Percentiles rank a stretch among this genome's conserved stretches.
Conservation (phyloP, 441 rosid species). For the Arabidopsis lyrata region DNA sequence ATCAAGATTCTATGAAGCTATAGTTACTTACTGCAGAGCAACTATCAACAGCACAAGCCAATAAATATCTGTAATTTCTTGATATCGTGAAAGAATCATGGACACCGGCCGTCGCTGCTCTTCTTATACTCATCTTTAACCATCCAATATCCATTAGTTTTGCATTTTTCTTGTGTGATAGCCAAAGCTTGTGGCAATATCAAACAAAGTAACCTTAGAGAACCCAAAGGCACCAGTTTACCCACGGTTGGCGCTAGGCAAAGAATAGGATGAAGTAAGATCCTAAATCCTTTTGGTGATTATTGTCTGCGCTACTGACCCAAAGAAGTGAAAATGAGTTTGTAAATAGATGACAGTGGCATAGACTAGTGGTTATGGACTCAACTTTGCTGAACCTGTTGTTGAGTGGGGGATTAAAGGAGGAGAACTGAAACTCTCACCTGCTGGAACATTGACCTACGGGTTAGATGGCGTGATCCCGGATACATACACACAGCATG, state of each 20-base stretch:
- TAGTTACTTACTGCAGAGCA: conserved; percentile 50
- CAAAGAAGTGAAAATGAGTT: conserved; percentile 16
- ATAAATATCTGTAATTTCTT: conserved; percentile 68
- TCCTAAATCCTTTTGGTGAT: not conserved
- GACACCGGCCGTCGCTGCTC: conserved; percentile 79
- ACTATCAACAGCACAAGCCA: conserved; percentile 72
- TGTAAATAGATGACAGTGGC: conserved; percentile 79
- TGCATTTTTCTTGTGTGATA: conserved; percentile 29
- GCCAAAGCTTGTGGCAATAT: conserved; percentile 84
- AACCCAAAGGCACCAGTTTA: conserved; percentile 86
- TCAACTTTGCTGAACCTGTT: conserved; percentile 69
- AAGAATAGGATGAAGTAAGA: conserved; percentile 86
- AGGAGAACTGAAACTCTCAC: conserved; percentile 53
- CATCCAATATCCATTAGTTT: not conserved
- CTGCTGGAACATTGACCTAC: conserved; percentile 83
- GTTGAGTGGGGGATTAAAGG: conserved; percentile 79
- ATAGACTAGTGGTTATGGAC: conserved; percentile 91
- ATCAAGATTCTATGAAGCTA: too few relatives aligned
- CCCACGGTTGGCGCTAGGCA: conserved; percentile 84
- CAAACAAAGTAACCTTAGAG: conserved; percentile 61
- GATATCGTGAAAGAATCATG: conserved; percentile 76
- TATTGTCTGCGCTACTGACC: not conserved
- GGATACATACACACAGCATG: too few relatives aligned
- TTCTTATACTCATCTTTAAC: conserved; percentile 58
- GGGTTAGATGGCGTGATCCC: too few relatives aligned